A percentile compares a stretch with the other conserved stretches of the same genome.
These are phyloP conservation scores for Flammula alnicola DNA, from an alignment of 1,284 basidiomycete species.

Conservation along the genomic window DNA sequence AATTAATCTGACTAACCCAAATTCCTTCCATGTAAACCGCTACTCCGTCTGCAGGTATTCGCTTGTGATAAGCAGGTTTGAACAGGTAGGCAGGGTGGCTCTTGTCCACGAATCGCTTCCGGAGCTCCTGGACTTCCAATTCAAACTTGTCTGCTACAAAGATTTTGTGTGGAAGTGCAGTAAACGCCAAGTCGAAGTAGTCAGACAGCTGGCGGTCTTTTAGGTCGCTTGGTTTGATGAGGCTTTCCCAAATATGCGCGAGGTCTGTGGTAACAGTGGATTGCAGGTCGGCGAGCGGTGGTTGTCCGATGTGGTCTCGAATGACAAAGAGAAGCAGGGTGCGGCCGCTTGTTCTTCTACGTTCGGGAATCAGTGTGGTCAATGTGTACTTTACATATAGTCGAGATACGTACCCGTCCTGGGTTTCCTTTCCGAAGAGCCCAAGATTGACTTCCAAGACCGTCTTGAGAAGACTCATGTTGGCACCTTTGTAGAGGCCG, in stretches of 20 bases:
- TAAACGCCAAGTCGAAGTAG: constrained; percentile 97
- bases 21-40: constrained; percentile 97
- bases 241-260: constrained; percentile 88
- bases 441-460: constrained; percentile 98
- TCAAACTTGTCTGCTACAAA: constrained; percentile 92
- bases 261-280: constrained; percentile 90
- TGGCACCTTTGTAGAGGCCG: constrained; percentile 97
- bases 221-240: constrained; percentile 92
- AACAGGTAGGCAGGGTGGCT: constrained; percentile 80
- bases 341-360: constrained; percentile 72
- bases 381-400: background rate
- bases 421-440: constrained; percentile 82
- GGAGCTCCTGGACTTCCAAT: constrained; percentile 70
- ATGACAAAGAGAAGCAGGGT: constrained; percentile 98
- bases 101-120: constrained; percentile 81
- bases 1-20: constrained; percentile 71
- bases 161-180: constrained; percentile 93
- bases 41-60: constrained; percentile 97
- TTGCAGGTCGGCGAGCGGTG: constrained; percentile 89
- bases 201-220: constrained; percentile 78
- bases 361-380: background rate
- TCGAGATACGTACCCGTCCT: constrained; percentile 53
- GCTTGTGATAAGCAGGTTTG: constrained; percentile 94
- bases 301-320: constrained; percentile 94
- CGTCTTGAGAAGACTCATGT: constrained; percentile 99